These are phyloP conservation scores for Arthromyces matolae DNA, from an alignment of 768 basidiomycete species.

Conservation along the genomic window DNA sequence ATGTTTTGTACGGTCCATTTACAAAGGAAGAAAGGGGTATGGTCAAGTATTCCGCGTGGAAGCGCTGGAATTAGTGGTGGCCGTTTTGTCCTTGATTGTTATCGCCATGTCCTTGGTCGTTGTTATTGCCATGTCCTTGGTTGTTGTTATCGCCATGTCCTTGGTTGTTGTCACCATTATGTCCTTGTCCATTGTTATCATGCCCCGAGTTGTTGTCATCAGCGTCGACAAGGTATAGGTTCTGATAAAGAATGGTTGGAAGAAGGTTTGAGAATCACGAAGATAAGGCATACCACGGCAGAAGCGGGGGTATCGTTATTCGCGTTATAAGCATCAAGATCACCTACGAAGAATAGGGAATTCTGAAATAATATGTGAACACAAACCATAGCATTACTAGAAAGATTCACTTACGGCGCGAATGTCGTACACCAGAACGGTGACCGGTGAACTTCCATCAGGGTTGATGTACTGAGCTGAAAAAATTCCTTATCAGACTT, in stretches of 20 bases:
- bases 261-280: too few species aligned
- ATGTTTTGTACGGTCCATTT: too few species aligned
- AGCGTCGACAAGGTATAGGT: slow-evolving; percentile 14
- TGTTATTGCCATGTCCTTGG: background rate
- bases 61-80: background rate
- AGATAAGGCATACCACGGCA: slow-evolving; percentile 30
- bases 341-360: slow-evolving; percentile 40
- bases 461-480: slow-evolving; percentile 46
- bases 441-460: slow-evolving; percentile 35
- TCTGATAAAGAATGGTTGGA: slow-evolving; percentile 11
- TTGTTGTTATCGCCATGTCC: background rate
- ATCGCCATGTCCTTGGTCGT: background rate
- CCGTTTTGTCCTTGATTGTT: background rate
- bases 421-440: slow-evolving; percentile 37
- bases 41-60: too few species aligned
- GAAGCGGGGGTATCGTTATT: slow-evolving; percentile 27
- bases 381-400: too few species aligned
- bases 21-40: too few species aligned
- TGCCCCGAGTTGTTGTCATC: background rate
- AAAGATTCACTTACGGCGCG: slow-evolving; percentile 24
- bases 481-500: too few species aligned
- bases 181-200: background rate
- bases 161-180: background rate
- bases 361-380: slow-evolving; percentile 22
- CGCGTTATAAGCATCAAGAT: slow-evolving; percentile 37